A percentile compares a stretch with the other conserved stretches of the same genome.
These are phyloP conservation scores for Pyrrhoderma lamaoense DNA, from an alignment of 1,284 basidiomycete genomes.

Conservation along the genomic window DNA sequence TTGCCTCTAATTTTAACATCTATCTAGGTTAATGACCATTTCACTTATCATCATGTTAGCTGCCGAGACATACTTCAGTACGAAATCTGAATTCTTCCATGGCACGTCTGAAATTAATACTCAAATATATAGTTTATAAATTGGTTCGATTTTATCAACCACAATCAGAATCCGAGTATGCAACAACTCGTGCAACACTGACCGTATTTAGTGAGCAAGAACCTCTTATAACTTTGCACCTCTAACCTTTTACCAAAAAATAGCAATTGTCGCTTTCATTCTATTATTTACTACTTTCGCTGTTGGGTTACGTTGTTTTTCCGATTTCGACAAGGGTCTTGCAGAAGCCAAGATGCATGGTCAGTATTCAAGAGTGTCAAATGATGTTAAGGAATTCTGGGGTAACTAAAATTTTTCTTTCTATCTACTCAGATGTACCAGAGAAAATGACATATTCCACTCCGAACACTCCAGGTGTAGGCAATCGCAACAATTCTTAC, in stretches of 20 bases:
- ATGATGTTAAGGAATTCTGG: conserved; percentile 13
- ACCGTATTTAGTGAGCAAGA: conserved; percentile 57
- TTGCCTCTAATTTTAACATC: not conserved
- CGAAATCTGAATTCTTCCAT: conserved; percentile 9
- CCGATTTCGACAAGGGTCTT: conserved; percentile 73
- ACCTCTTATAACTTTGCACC: not conserved
- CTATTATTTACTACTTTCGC: conserved; percentile 64
- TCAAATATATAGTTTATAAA: conserved; percentile 55
- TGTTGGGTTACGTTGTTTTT: conserved; percentile 69
- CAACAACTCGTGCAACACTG: conserved; percentile 65
- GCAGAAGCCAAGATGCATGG: conserved; percentile 62
- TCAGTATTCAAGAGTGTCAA: conserved; percentile 36
- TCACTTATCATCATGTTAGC: conserved; percentile 69
- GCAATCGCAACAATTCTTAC: conserved; percentile 33
- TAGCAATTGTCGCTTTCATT: conserved; percentile 68
- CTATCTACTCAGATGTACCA: conserved; percentile 38
- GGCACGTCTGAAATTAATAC: conserved; percentile 39
- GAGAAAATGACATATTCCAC: conserved; percentile 39
- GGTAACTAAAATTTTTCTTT: conserved; percentile 29
- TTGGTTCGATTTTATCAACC: conserved; percentile 71
- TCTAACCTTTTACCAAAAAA: conserved; percentile 9
- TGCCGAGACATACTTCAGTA: conserved; percentile 53
- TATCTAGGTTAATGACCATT: conserved; percentile 54
- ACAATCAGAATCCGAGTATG: conserved; percentile 43
- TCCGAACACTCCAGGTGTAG: conserved; percentile 36